Percentiles rank a stretch among this genome's conserved stretches.
These are phyloP conservation scores for Acer negundo DNA, from an alignment of 345 rosid species.

Conservation along the genomic window DNA sequence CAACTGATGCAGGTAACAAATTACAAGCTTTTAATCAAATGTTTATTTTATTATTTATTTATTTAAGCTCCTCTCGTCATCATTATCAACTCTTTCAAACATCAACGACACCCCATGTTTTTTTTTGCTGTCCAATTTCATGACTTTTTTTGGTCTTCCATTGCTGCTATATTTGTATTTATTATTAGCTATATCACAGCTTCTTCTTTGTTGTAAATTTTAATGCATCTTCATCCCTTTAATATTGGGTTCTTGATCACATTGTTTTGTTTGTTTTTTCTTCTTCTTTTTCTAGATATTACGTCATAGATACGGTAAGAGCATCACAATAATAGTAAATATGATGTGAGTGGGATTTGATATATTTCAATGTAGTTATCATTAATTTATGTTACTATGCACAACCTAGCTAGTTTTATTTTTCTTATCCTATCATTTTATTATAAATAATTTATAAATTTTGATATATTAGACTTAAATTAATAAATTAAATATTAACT, in stretches of 20 bases:
- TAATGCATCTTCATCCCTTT: background rate
- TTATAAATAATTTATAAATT: too few species aligned
- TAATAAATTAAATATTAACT: too few species aligned
- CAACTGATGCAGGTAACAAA: conserved; percentile 22
- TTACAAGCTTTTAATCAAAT: background rate
- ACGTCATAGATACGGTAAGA: background rate
- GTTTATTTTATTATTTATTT: too few species aligned
- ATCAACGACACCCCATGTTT: conserved; percentile 17
- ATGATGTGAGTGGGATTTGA: too few species aligned
- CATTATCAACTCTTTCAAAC: conserved; percentile 2
- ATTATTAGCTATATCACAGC: background rate
- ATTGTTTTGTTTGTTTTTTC: background rate
- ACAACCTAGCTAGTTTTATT: too few species aligned
- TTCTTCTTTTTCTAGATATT: background rate
- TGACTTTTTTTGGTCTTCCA: conserved; percentile 24
- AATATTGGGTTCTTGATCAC: background rate
- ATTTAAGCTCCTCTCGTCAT: background rate
- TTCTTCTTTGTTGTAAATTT: background rate
- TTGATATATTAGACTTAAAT: too few species aligned
- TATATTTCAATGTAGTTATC: too few species aligned
- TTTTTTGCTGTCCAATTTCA: background rate
- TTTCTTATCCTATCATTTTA: too few species aligned
- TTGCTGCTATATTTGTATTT: conserved; percentile 14
- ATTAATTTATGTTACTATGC: too few species aligned
- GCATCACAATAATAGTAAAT: too few species aligned